Base-by-base conservation (phyloP, 192 early-diverging fungal genomes). In the Entomortierella parvispora region DNA sequence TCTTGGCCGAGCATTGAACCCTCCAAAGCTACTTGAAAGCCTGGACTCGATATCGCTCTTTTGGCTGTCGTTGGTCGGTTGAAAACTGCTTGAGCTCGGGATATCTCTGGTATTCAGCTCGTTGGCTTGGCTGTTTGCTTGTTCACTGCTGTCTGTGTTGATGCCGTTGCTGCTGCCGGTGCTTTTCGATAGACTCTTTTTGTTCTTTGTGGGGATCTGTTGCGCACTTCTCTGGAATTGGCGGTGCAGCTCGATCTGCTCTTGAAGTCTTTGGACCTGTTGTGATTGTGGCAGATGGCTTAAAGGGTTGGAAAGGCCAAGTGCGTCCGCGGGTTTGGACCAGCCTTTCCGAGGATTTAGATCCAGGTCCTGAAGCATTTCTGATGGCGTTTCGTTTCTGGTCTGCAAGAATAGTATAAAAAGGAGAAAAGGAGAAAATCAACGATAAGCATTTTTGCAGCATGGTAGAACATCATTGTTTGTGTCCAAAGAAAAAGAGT, bases 321-420 rank as follows among this genome's bases (percentile, higher is more conserved):
- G 65, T 4, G 72, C 72, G 26, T 47, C 66, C 8, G 72, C 72
- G 37, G 72, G 72, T 42, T 76, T 67, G 53, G 72, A 67, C 72
- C 72, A 76, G 40, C 65, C 49, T 0, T 58, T 40, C 2, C 64
- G 72, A 9, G 72, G 72, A 44, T 68, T 62, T 37, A 76, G 46
- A 62, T 76, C 72, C 23, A 76, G 58, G 7, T 66, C 71, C 3
- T 62, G 71, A 10, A 61, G 43, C 34, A 70, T n/a, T n/a, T n/a
- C n/a, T n/a, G n/a, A n/a, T n/a, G n/a, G n/a, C n/a, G n/a, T n/a
- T n/a, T n/a, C n/a, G n/a, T n/a, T n/a, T n/a, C n/a, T n/a, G n/a
- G n/a, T n/a, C n/a, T n/a, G n/a, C n/a, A n/a, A 49, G 47, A 49
- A 23, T 12, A 49, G n/a, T 4, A 49, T 12, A 23, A 49, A 4